Evolutionary conservation across 768 basidiomycete genomes (phyloP).

Genomic region (Mrakia frigida): DNA sequence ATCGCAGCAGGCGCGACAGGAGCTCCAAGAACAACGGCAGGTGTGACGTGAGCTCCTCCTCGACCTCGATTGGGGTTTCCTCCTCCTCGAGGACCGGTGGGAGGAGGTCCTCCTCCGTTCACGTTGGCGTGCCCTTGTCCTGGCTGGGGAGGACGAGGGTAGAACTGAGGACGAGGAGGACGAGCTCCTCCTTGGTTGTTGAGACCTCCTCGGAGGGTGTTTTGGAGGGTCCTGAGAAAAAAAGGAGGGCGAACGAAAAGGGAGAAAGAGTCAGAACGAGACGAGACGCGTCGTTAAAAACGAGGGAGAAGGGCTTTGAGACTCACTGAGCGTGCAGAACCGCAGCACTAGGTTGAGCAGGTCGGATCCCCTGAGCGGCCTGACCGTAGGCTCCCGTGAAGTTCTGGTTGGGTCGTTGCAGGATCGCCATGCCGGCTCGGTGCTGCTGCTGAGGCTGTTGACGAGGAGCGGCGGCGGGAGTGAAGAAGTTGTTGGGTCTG

Average conservation of each 20-base stretch:
- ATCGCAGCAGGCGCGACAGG: conserved; percentile 6
- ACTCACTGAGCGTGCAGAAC: conserved; percentile 13
- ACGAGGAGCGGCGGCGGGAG: background rate
- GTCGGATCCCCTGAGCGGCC: conserved; percentile 11
- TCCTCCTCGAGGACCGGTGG: conserved; percentile 2
- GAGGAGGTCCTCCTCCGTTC: background rate
- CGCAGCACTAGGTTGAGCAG: conserved; percentile 1
- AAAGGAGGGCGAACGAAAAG: background rate
- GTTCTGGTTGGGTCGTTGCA: conserved; percentile 17
- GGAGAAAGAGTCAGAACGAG: background rate
- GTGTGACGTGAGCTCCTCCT: conserved; percentile 3
- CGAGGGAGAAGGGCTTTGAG: background rate
- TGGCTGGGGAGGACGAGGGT: conserved; percentile 3
- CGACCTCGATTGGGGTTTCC: conserved; percentile 1
- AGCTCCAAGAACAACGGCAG: background rate
- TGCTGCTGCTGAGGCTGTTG: background rate
- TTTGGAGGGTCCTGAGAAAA: conserved; percentile 11
- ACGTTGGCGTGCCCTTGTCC: background rate
- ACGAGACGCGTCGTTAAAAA: background rate
- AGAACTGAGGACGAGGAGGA: conserved; percentile 15
- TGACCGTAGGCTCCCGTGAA: conserved; percentile 14
- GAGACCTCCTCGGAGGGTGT: conserved; percentile 15
- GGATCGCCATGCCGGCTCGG: background rate
- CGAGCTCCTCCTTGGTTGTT: background rate
- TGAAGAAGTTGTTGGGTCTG: conserved; percentile 18